Evolutionary conservation across 345 rosid genomes (phyloP).

Genomic region (Lumnitzera racemosa): DNA sequence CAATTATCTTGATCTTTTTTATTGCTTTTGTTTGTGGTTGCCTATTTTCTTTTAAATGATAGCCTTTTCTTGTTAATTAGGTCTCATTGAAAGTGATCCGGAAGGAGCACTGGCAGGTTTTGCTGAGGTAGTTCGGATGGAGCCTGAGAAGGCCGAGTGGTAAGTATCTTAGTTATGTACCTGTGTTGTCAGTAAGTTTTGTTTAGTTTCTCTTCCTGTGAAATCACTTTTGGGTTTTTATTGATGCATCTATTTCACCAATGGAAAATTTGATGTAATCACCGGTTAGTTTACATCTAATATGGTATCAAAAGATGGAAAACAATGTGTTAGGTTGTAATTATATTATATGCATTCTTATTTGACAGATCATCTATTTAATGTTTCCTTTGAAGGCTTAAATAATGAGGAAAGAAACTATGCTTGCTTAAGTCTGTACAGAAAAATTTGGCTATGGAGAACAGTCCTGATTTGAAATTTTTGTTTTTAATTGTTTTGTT

Average conservation of each 20-base stretch:
- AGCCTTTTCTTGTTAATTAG: constrained; percentile 18
- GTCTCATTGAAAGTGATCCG: constrained; percentile 88
- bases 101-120: constrained; percentile 93
- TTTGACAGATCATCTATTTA: neutral
- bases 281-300: too few relatives aligned
- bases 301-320: too few relatives aligned
- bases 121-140: constrained; percentile 90
- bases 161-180: constrained; percentile 21
- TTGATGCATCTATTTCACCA: too few relatives aligned
- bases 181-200: too few relatives aligned
- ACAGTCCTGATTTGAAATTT: too few relatives aligned
- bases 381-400: neutral
- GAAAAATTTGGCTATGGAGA: too few relatives aligned
- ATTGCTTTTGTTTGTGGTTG: neutral
- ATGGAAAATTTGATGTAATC: too few relatives aligned
- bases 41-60: neutral
- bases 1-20: neutral
- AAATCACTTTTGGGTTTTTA: too few relatives aligned
- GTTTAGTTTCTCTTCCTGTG: too few relatives aligned
- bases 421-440: neutral
- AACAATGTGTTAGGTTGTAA: too few relatives aligned
- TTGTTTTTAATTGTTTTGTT: too few relatives aligned
- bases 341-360: neutral
- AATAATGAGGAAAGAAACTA: too few relatives aligned
- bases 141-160: constrained; percentile 99